Base-by-base conservation (phyloP, 1,284 basidiomycete species). In the Earliella scabrosa region DNA sequence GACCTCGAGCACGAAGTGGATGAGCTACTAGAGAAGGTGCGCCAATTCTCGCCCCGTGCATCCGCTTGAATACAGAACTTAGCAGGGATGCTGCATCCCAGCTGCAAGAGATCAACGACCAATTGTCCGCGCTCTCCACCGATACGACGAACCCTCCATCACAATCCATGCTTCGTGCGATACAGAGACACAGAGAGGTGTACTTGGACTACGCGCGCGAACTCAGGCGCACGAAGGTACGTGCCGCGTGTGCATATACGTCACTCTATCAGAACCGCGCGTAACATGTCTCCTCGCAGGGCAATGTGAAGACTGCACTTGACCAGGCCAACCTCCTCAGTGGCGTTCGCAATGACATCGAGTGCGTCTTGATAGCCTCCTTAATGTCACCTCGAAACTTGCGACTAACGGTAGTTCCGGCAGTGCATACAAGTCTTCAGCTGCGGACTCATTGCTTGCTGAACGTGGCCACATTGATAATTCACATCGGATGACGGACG, bases 291-390 rank as follows among this genome's bases (percentile, higher is more conserved):
- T 20, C 23, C 16, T n/a, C 49, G 1, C 64, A 93, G 92, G 75
- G 81, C 27, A 95, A 92, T 69, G 86, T 95, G n/a, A 83, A 93
- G 65, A 80, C 87, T 56, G 93, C 94, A 0, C 75, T 97, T 44
- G 91, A 96, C 68, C 84, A 95, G 67, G 88, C 89, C 1, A 96
- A 94, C 71, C 76, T 99, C 16, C 78, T 99, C 20, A 90, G 85
- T 26, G 93, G 92, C n/a, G 95, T 98, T 2, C 83, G 95, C 58
- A 95, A 96, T 64, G 97, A 99, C 66, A 98, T 98, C 63, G 90
- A 94, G 94, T 96, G 63, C 54, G 88, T 79, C 4, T 21, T 23
- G 14, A 26, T 23, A 20, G 49, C 55, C 32, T n/a, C 8, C 13
- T 13, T 13, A 7, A 3, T 32, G 20, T 18, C 34, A 10, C 23